Evolutionary conservation across 78 protist species (phyloP).

Genomic region (Anaeramoeba flamelloides): DNA sequence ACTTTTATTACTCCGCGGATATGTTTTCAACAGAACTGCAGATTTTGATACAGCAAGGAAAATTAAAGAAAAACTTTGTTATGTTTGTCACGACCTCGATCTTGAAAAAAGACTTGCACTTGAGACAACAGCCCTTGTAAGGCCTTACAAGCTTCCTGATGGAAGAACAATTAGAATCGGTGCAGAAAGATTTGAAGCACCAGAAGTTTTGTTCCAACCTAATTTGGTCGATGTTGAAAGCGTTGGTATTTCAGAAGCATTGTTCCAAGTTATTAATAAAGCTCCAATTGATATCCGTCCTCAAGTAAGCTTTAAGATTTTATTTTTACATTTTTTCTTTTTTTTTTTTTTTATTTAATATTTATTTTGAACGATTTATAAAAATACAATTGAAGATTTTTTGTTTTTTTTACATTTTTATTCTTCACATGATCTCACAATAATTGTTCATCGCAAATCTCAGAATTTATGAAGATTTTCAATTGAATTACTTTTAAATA

Average conservation of each 20-base stretch:
- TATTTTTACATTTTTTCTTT: no score
- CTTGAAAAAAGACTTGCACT: background rate
- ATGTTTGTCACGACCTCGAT: background rate
- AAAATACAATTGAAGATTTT: no score
- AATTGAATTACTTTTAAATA: no score
- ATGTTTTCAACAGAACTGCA: background rate
- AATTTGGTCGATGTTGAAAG: background rate
- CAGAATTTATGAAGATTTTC: no score
- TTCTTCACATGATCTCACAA: no score
- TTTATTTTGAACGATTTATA: no score
- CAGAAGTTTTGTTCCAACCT: background rate
- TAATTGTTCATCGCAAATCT: no score
- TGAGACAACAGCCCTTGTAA: background rate
- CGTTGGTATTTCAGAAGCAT: background rate
- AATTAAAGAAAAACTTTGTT: background rate
- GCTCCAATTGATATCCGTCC: no score
- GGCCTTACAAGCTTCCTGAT: background rate
- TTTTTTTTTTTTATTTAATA: no score
- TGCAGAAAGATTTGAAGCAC: background rate
- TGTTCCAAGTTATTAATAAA: background rate
- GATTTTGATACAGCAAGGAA: background rate
- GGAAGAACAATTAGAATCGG: background rate
- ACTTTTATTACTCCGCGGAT: background rate
- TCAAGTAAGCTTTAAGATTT: no score
- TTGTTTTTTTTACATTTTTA: no score